phyloP scores from a whole-genome alignment of 306 rosid species.

The Pterocarpus macrocarpus region DNA sequence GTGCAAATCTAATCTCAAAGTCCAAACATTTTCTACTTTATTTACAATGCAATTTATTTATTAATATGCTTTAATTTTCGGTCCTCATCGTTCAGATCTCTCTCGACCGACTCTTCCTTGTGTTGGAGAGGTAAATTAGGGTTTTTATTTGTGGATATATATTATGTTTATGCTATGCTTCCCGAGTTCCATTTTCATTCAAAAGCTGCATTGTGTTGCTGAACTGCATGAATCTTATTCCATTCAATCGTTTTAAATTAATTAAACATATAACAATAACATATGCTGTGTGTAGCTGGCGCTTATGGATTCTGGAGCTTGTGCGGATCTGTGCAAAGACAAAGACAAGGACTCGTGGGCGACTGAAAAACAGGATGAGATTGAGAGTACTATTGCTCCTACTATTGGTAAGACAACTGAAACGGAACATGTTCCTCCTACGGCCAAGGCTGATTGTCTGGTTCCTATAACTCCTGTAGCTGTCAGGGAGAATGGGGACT shows the following conservation, averaged over 20 bases:
- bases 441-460: conserved; percentile 33
- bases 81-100: not conserved
- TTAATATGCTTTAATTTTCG: not conserved
- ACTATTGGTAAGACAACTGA: not conserved
- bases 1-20: not conserved
- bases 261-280: not conserved
- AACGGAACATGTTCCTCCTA: conserved; percentile 23
- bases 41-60: not conserved
- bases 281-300: not conserved
- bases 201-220: no score
- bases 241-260: not conserved
- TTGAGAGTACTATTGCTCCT: not conserved
- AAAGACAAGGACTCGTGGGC: not conserved
- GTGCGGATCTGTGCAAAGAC: conserved; percentile 36
- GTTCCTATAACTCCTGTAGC: conserved; percentile 73
- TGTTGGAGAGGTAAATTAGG: conserved; percentile 20
- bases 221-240: not conserved
- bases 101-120: not conserved
- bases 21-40: not conserved
- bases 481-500: conserved; percentile 69
- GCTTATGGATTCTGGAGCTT: conserved; percentile 59
- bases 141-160: not conserved
- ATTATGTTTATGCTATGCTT: not conserved
- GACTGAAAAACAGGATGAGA: conserved; percentile 32
- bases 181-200: not conserved